These are phyloP conservation scores for Rhododendron simsii DNA, from an alignment of 148 eudicot genomes.

Conservation along the genomic window DNA sequence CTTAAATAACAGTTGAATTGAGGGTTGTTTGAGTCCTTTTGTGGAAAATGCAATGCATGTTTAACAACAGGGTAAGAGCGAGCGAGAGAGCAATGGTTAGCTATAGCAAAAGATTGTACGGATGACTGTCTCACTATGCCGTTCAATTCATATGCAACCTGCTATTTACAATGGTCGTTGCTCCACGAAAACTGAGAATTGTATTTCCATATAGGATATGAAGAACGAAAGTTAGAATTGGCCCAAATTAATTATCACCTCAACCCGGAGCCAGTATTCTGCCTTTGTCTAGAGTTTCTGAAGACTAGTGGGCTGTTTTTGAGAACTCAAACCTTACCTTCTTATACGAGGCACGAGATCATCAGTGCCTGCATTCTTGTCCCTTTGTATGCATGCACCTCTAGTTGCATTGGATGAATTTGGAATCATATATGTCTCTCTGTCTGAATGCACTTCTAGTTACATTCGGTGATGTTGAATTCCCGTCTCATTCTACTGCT, in stretches of 20 bases:
- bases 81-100: background rate
- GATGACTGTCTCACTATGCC: background rate
- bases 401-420: background rate
- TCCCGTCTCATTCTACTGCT: too few relatives aligned
- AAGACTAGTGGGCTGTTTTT: background rate
- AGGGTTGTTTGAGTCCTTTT: background rate
- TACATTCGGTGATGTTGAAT: too few relatives aligned
- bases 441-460: too few relatives aligned
- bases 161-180: background rate
- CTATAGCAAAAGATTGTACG: background rate
- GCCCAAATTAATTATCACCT: background rate
- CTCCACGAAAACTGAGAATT: background rate
- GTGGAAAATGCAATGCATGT: background rate
- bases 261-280: background rate
- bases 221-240: background rate
- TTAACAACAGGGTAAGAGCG: background rate
- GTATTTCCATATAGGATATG: background rate
- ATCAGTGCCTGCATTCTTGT: background rate
- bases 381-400: background rate
- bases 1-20: background rate
- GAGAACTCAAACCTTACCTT: background rate
- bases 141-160: background rate
- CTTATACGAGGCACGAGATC: background rate
- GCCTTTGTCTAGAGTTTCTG: background rate
- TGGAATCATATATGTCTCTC: background rate